phyloP scores from a whole-genome alignment of 345 rosid genomes.

The Populus deltoides region DNA sequence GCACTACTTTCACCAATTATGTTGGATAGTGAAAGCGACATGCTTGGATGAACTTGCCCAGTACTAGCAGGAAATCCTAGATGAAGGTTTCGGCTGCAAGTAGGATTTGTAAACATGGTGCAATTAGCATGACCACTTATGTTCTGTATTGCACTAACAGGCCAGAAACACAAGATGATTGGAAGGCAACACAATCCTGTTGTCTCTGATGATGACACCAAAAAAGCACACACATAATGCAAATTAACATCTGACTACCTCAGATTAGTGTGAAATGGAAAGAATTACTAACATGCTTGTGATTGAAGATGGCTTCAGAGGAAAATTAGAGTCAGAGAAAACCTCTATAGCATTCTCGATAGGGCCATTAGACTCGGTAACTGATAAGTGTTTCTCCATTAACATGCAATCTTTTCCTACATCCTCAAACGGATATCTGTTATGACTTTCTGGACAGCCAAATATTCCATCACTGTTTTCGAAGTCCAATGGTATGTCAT shows the following conservation, averaged over 20 bases:
- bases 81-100: constrained; percentile 40
- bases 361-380: constrained; percentile 40
- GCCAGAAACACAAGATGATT: constrained; percentile 28
- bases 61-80: constrained; percentile 40
- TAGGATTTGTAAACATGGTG: constrained; percentile 40
- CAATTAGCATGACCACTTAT: constrained; percentile 19
- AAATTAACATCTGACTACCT: not conserved
- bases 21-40: constrained; percentile 57
- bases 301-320: not conserved
- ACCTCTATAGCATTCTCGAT: constrained; percentile 54
- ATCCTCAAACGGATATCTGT: constrained; percentile 36
- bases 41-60: constrained; percentile 54
- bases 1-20: constrained; percentile 58
- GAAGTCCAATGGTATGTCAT: constrained; percentile 46
- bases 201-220: constrained; percentile 53
- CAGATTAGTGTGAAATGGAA: not conserved
- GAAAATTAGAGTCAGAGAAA: constrained; percentile 2
- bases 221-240: constrained; percentile 6
- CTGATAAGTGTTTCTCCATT: constrained; percentile 46
- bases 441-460: constrained; percentile 35
- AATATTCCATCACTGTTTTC: constrained; percentile 52
- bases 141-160: constrained; percentile 27
- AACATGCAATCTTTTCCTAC: constrained; percentile 31
- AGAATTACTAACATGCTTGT: not conserved
- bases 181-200: constrained; percentile 39